Evolutionary conservation across 805 yeast species (phyloP).

Genomic region (Maudiozyma serrabonitensis): DNA sequence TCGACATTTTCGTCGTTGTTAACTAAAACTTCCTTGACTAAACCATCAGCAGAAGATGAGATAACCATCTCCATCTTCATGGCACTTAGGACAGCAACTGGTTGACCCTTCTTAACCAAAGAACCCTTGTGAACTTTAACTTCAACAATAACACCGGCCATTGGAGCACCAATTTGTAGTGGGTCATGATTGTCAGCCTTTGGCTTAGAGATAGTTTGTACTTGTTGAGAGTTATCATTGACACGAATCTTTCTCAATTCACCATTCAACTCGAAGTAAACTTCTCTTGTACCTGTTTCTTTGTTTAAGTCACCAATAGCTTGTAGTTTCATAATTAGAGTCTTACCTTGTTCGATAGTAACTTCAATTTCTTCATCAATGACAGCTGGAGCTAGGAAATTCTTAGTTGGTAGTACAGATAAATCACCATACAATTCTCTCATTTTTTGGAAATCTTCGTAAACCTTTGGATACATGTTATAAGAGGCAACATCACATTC

Average conservation of each 20-base stretch:
- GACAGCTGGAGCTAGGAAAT: slow-evolving; percentile 78
- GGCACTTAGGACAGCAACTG: slow-evolving; percentile 86
- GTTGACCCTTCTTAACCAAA: slow-evolving; percentile 92
- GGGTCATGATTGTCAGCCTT: slow-evolving; percentile 86
- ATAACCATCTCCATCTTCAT: slow-evolving; percentile 99
- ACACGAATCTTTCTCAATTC: slow-evolving; percentile 94
- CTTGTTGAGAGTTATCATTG: slow-evolving; percentile 76
- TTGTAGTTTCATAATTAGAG: slow-evolving; percentile 78
- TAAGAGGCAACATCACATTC: slow-evolving; percentile 92
- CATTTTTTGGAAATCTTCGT: slow-evolving; percentile 70
- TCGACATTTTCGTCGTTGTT: slow-evolving; percentile 94
- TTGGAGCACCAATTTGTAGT: slow-evolving; percentile 94
- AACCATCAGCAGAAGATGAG: slow-evolving; percentile 83
- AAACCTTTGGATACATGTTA: slow-evolving; percentile 97
- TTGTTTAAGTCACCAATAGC: slow-evolving; percentile 85
- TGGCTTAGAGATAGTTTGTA: slow-evolving; percentile 77
- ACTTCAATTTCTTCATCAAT: slow-evolving; percentile 83
- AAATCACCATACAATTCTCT: slow-evolving; percentile 81
- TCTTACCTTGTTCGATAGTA: slow-evolving; percentile 91
- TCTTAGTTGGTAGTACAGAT: slow-evolving; percentile 86
- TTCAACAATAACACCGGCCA: slow-evolving; percentile 98
- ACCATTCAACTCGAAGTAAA: slow-evolving; percentile 96
- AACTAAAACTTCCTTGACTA: slow-evolving; percentile 63
- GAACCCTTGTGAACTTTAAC: slow-evolving; percentile 82
- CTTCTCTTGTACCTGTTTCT: slow-evolving; percentile 88